Percentiles rank a stretch among this genome's conserved stretches.
Evolutionary conservation across 305 asterid genomes (phyloP).

Genomic region (Fraxinus greggii): DNA sequence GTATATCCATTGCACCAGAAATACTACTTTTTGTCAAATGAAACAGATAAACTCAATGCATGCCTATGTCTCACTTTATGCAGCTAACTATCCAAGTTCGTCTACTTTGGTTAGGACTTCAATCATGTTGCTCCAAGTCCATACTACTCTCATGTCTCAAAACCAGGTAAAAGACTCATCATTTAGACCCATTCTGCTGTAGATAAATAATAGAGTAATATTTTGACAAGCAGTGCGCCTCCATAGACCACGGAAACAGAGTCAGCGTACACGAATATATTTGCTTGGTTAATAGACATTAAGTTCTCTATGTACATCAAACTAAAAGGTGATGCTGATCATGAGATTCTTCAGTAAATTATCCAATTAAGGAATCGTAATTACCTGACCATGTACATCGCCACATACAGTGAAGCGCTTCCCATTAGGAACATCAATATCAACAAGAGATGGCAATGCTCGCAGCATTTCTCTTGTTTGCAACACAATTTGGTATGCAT

Average conservation of each 20-base stretch:
- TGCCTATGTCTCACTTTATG: neutral
- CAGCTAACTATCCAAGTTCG: neutral
- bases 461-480: slow-evolving; percentile 68
- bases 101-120: neutral
- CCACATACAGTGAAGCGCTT: slow-evolving; percentile 96
- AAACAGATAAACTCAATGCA: neutral
- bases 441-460: slow-evolving; percentile 91
- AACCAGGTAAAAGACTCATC: neutral
- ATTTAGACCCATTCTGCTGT: neutral
- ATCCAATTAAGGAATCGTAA: slow-evolving; percentile 22
- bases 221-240: neutral
- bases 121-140: neutral
- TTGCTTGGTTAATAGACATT: neutral
- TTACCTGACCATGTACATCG: slow-evolving; percentile 99
- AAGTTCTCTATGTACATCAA: neutral
- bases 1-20: neutral
- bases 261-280: neutral
- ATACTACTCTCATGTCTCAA: neutral
- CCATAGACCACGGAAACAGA: neutral
- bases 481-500: slow-evolving; percentile 89
- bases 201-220: neutral
- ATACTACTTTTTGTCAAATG: neutral
- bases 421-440: slow-evolving; percentile 73
- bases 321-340: slow-evolving; percentile 12
- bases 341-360: neutral